Conservation (phyloP, 2,329 filamentous ascomycete species). For the Cladobotryum mycophilum region DNA sequence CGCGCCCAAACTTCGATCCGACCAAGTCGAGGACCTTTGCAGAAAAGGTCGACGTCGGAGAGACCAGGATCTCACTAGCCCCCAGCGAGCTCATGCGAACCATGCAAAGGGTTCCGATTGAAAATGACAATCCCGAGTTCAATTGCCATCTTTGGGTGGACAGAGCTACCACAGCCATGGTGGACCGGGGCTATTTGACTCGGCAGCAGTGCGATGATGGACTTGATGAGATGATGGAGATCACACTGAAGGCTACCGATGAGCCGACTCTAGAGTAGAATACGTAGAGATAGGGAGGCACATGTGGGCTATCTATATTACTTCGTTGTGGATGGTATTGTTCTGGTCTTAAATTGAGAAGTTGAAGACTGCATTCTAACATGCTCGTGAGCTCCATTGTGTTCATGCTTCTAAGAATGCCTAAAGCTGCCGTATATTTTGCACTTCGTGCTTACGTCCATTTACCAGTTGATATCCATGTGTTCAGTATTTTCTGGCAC, state of each 20-base stretch:
- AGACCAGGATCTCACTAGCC: not conserved
- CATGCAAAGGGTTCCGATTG: slow-evolving; percentile 1
- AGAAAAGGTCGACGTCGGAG: slow-evolving; percentile 1
- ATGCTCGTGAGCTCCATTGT: too few relatives aligned
- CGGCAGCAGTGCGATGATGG: slow-evolving; percentile 6
- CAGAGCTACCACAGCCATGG: not conserved
- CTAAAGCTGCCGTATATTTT: too few relatives aligned
- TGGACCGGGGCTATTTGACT: slow-evolving; percentile 4
- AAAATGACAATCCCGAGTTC: slow-evolving; percentile 9
- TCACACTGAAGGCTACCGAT: slow-evolving; percentile 9
- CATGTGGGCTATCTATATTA: too few relatives aligned
- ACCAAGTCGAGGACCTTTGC: not conserved
- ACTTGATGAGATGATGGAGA: slow-evolving; percentile 10
- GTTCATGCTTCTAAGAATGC: too few relatives aligned
- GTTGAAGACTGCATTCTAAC: too few relatives aligned
- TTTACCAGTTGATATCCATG: too few relatives aligned
- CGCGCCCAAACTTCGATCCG: slow-evolving; percentile 2
- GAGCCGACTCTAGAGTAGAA: not conserved
- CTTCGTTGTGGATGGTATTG: too few relatives aligned
- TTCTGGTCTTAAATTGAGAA: too few relatives aligned
- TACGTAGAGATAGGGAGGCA: too few relatives aligned
- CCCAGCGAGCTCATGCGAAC: not conserved
- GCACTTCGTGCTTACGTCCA: too few relatives aligned
- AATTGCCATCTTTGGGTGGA: slow-evolving; percentile 12
- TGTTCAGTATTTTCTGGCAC: too few relatives aligned